phyloP scores from a whole-genome alignment of 768 basidiomycete genomes.

The Termitomyces sp. region DNA sequence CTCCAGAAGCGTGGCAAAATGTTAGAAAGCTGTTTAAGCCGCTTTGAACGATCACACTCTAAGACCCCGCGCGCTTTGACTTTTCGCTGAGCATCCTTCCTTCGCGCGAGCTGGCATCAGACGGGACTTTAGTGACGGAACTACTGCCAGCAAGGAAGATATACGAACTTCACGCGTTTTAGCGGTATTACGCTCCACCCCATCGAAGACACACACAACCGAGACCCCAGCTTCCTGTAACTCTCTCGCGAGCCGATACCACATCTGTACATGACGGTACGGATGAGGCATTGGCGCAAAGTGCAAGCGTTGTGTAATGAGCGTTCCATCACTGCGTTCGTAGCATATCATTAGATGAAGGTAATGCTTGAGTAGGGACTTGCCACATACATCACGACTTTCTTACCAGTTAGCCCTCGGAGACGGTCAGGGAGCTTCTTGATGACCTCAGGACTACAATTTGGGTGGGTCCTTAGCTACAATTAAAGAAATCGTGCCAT shows the following conservation, averaged over 20 bases:
- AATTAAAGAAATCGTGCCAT: not conserved
- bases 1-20: conserved; percentile 32
- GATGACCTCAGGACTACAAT: conserved; percentile 56
- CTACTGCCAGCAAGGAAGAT: too few species aligned
- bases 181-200: conserved; percentile 56
- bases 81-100: conserved; percentile 43
- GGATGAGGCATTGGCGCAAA: conserved; percentile 60
- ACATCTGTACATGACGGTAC: conserved; percentile 69
- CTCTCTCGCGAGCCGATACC: conserved; percentile 67
- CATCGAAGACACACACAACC: conserved; percentile 79
- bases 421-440: conserved; percentile 61
- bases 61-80: conserved; percentile 47
- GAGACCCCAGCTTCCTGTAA: conserved; percentile 49
- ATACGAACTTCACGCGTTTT: conserved; percentile 63
- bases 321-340: conserved; percentile 67
- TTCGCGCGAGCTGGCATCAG: conserved; percentile 42
- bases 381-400: conserved; percentile 60
- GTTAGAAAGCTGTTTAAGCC: conserved; percentile 40
- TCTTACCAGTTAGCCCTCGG: conserved; percentile 55
- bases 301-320: conserved; percentile 79
- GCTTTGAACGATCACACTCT: conserved; percentile 50
- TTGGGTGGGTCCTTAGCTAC: not conserved
- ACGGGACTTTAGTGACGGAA: not conserved
- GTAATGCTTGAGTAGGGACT: not conserved
- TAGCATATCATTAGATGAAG: conserved; percentile 2